These are phyloP conservation scores for Aspergillus mulundensis DNA, from an alignment of 495 filamentous ascomycete species.

Conservation along the genomic window DNA sequence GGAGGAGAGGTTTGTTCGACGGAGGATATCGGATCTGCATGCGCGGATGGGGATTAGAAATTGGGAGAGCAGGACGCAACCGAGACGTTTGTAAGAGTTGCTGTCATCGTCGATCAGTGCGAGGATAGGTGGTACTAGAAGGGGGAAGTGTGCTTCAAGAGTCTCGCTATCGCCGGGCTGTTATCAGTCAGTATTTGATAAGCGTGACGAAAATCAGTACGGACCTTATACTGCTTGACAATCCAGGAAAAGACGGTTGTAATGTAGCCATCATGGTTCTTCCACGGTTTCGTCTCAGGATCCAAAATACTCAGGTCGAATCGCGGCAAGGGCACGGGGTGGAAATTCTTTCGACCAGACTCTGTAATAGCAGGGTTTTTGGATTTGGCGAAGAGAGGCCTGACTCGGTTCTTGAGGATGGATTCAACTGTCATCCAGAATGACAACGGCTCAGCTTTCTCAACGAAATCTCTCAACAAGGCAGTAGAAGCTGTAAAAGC, in stretches of 20 bases:
- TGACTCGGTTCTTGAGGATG: slow-evolving; percentile 51
- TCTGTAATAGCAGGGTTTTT: slow-evolving; percentile 58
- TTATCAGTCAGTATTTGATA: neutral
- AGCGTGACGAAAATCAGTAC: neutral
- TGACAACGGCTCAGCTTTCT: slow-evolving; percentile 12
- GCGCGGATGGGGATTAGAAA: slow-evolving; percentile 59
- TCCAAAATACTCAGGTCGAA: slow-evolving; percentile 46
- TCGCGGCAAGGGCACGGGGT: slow-evolving; percentile 38
- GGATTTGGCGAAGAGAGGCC: slow-evolving; percentile 67
- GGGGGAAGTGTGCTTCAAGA: slow-evolving; percentile 61
- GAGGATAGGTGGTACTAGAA: slow-evolving; percentile 81
- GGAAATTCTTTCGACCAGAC: slow-evolving; percentile 56
- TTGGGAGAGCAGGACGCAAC: slow-evolving; percentile 53
- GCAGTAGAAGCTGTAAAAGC: slow-evolving; percentile 26
- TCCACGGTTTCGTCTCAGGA: slow-evolving; percentile 66
- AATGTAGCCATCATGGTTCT: slow-evolving; percentile 56
- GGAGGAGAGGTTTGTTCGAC: slow-evolving; percentile 66
- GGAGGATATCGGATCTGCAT: slow-evolving; percentile 49
- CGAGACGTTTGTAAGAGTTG: slow-evolving; percentile 51
- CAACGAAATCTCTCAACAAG: slow-evolving; percentile 39
- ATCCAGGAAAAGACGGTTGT: slow-evolving; percentile 66
- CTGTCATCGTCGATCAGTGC: slow-evolving; percentile 70
- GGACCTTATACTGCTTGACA: slow-evolving; percentile 43
- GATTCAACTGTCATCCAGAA: slow-evolving; percentile 51
- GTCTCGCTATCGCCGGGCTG: slow-evolving; percentile 25